Percentiles rank a stretch among this genome's conserved stretches.
Conservation (phyloP, 2,329 filamentous ascomycete genomes). For the Apiospora koreana region DNA sequence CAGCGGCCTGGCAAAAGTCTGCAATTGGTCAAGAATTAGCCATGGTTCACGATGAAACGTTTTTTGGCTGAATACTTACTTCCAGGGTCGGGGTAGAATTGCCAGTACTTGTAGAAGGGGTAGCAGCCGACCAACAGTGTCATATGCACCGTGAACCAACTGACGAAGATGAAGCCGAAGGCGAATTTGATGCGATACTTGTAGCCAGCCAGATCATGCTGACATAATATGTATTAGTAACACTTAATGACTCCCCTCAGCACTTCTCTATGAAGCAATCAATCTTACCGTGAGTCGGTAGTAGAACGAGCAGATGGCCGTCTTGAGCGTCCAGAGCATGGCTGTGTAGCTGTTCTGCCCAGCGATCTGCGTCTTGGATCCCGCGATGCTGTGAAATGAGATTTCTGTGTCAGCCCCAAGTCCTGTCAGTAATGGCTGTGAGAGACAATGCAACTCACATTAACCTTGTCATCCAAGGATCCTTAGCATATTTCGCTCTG, state of each 20-base stretch:
- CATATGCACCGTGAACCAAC: conserved; percentile 15
- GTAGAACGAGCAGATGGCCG: conserved; percentile 17
- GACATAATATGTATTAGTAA: background rate
- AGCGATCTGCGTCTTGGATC: conserved; percentile 19
- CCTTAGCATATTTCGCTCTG: background rate
- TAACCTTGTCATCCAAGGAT: background rate
- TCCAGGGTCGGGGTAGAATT: conserved; percentile 20
- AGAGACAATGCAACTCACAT: background rate
- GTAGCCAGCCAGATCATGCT: conserved; percentile 14
- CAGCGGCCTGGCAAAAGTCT: conserved; percentile 18
- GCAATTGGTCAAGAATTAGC: background rate
- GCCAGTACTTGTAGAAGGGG: conserved; percentile 20
- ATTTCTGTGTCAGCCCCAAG: background rate
- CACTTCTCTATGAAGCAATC: background rate
- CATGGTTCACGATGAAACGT: too few species aligned
- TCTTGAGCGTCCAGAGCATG: conserved; percentile 19
- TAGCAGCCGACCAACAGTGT: conserved; percentile 15
- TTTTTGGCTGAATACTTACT: conserved; percentile 14
- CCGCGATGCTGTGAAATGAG: conserved; percentile 6
- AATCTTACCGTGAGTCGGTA: conserved; percentile 16
- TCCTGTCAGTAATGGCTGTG: too few species aligned
- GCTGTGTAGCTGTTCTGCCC: conserved; percentile 14
- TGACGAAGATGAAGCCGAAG: conserved; percentile 13
- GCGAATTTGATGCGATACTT: conserved; percentile 13
- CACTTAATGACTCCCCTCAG: background rate